Base-by-base conservation (phyloP, 768 basidiomycete genomes). In the Agrocybe chaxingu region DNA sequence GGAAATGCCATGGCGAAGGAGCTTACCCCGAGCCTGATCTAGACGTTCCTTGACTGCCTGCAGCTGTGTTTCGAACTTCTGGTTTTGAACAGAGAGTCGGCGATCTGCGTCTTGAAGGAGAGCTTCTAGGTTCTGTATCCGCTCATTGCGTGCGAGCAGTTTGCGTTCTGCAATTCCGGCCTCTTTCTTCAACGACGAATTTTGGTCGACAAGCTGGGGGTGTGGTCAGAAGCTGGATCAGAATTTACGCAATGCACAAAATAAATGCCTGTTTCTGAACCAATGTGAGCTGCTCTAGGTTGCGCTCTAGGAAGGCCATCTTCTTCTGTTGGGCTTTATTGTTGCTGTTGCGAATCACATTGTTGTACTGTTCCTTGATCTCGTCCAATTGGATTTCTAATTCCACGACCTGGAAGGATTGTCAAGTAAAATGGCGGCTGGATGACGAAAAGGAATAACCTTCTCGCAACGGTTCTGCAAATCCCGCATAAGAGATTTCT, bases 381-480 rank as follows among this genome's bases (percentile, higher is more conserved):
- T 99, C 97, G 62, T 98, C 97, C 32, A 99, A 76, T 66, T 98
- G 95, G 57, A 99, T 98, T 70, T 99, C 97, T 29, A 99, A 84
- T 70, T 98, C 97, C 46, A 99, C 96, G 37, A 99, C 97, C 95
- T 97, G 55, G 53, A 55, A 48, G 41, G 38, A 54, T 35, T 12
- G 13, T 53, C 8, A 57, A 39, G 40, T 48, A 16, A 53, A 29
- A 35, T 47, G 24, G 3, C 16, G 18, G 16, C 44, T 38, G 4
- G 8, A 38, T 13, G 30, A 32, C n/a, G 39, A 36, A 49, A 53
- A 43, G 9, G 30, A 58, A 70, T 54, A 47, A 92, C 95, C 86
- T 98, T 98, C 78, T 99, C 97, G 67, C 97, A 99, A 29, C 97
- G 94, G 69, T 99, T 98, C 74, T 98, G 96, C 60, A 99, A 72